phyloP scores from a whole-genome alignment of 805 yeast species.

The Sungouiella blattae region DNA sequence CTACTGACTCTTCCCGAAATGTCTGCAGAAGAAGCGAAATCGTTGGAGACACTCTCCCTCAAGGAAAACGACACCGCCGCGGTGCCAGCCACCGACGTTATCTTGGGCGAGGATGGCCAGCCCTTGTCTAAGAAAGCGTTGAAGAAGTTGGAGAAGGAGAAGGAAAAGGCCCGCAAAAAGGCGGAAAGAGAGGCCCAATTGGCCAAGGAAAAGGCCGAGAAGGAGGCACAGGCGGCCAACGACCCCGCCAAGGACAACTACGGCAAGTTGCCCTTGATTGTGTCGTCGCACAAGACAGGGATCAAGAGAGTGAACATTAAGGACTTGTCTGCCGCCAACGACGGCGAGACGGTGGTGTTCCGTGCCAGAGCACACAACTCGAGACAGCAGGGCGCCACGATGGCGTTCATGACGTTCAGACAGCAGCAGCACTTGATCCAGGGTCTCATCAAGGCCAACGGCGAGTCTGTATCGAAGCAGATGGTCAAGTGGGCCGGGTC shows the following conservation, averaged over 20 bases:
- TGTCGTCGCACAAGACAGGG: conserved; percentile 69
- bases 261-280: conserved; percentile 86
- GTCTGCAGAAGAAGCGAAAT: conserved; percentile 16
- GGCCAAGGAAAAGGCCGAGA: conserved; percentile 82
- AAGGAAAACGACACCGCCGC: conserved; percentile 13
- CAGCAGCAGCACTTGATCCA: conserved; percentile 92
- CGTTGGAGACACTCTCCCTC: conserved; percentile 15
- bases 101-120: conserved; percentile 70
- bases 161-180: conserved; percentile 88
- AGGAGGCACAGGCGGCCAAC: conserved; percentile 62
- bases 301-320: conserved; percentile 56
- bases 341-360: conserved; percentile 74
- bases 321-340: conserved; percentile 56
- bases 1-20: conserved; percentile 4
- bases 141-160: conserved; percentile 90
- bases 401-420: conserved; percentile 86
- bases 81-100: conserved; percentile 22
- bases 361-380: conserved; percentile 93
- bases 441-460: conserved; percentile 58
- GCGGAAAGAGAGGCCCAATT: conserved; percentile 87
- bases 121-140: conserved; percentile 92
- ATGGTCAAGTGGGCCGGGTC: conserved; percentile 95
- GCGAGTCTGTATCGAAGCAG: conserved; percentile 67
- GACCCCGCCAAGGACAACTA: conserved; percentile 87
- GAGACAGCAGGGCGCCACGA: conserved; percentile 94